Percentiles rank a stretch among this genome's conserved stretches.
Conservation (phyloP, 768 basidiomycete genomes). For the Crassisporium funariophilum region DNA sequence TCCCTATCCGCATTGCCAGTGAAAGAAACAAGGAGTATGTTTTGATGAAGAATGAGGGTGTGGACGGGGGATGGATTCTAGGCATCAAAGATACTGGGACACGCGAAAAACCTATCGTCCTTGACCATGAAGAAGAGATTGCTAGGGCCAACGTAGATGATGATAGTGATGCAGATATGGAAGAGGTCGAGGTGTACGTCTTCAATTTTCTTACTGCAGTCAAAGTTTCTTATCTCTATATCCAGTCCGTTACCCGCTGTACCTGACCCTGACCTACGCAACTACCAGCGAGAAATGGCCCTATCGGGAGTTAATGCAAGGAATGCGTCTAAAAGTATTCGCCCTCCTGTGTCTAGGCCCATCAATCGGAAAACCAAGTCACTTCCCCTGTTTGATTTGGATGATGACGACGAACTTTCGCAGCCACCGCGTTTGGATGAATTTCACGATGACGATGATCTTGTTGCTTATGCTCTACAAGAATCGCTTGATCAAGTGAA, state of each 20-base stretch:
- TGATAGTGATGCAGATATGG: conserved; percentile 69
- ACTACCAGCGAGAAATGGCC: conserved; percentile 62
- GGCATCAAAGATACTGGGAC: conserved; percentile 86
- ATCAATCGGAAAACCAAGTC: conserved; percentile 35
- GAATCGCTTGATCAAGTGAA: conserved; percentile 20
- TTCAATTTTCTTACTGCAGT: no score
- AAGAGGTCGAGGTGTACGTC: conserved; percentile 73
- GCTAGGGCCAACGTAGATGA: conserved; percentile 32
- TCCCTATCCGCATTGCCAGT: conserved; percentile 92
- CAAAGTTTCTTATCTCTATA: not conserved
- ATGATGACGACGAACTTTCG: conserved; percentile 14
- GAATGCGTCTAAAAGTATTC: conserved; percentile 39
- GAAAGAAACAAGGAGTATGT: conserved; percentile 95
- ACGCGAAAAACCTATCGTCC: conserved; percentile 79
- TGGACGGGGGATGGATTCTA: conserved; percentile 90
- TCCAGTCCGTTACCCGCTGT: conserved; percentile 35
- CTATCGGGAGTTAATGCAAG: conserved; percentile 59
- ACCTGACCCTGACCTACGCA: conserved; percentile 63
- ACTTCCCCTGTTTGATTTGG: conserved; percentile 52
- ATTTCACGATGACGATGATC: conserved; percentile 22
- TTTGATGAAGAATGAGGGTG: conserved; percentile 89
- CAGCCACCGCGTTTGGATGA: conserved; percentile 21
- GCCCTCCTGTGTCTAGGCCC: conserved; percentile 31
- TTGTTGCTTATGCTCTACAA: conserved; percentile 26
- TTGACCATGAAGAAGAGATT: conserved; percentile 79